phyloP scores from a whole-genome alignment of 805 yeast species.

The Jamesozyma lodderae region DNA sequence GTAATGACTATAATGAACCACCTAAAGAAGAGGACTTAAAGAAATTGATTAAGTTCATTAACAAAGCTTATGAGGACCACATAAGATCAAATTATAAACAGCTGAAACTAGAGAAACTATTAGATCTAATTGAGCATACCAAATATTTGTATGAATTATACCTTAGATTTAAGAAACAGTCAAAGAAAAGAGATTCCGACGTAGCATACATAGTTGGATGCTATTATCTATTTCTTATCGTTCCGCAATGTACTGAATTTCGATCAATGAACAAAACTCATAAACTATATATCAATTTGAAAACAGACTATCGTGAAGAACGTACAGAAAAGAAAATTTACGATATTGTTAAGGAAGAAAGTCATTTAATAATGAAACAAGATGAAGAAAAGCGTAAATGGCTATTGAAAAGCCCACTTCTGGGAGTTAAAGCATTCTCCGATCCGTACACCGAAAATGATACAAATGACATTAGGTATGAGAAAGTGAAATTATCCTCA shows the following conservation, averaged over 20 bases:
- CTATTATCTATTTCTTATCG: slow-evolving; percentile 29
- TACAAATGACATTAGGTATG: too few relatives aligned
- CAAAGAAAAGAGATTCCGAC: slow-evolving; percentile 21
- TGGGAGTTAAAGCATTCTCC: too few relatives aligned
- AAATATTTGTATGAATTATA: slow-evolving; percentile 29
- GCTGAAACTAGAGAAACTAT: slow-evolving; percentile 27
- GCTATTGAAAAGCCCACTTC: too few relatives aligned
- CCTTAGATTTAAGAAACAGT: slow-evolving; percentile 1
- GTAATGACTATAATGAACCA: too few relatives aligned
- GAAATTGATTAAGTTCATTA: not conserved
- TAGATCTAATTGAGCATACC: slow-evolving; percentile 30
- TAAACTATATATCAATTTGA: slow-evolving; percentile 28
- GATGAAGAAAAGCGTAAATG: too few relatives aligned
- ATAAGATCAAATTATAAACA: slow-evolving; percentile 24
- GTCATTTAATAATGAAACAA: too few relatives aligned
- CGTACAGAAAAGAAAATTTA: slow-evolving; percentile 31
- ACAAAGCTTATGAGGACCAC: slow-evolving; percentile 25
- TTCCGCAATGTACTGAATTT: slow-evolving; percentile 33
- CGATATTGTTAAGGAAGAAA: too few relatives aligned
- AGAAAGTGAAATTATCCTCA: too few relatives aligned
- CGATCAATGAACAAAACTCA: slow-evolving; percentile 32
- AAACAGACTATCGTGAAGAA: slow-evolving; percentile 27
- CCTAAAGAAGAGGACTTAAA: too few relatives aligned
- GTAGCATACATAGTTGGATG: slow-evolving; percentile 30
- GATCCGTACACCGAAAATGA: too few relatives aligned